phyloP scores from a whole-genome alignment of 169 alveolate genomes.

The Plasmodium reichenowi region DNA sequence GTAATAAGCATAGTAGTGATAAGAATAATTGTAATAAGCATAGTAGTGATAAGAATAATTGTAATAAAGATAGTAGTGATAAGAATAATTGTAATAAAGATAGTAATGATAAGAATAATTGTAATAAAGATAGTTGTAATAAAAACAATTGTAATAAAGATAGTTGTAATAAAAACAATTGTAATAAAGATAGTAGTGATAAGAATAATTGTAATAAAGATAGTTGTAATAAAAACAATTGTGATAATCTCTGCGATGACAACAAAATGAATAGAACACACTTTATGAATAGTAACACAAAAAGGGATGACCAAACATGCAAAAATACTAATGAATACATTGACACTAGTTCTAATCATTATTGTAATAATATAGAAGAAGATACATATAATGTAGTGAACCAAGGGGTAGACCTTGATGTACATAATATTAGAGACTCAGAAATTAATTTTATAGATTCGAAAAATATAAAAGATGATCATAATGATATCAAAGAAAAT shows the following conservation, averaged over 20 bases:
- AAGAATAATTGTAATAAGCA: neutral
- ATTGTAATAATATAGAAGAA: neutral
- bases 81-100: neutral
- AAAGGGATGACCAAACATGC: neutral
- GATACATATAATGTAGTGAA: neutral
- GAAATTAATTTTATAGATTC: neutral
- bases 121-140: too few species aligned
- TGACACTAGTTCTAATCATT: neutral
- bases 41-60: neutral
- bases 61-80: too few species aligned
- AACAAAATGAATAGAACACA: too few species aligned
- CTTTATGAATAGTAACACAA: too few species aligned
- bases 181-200: too few species aligned
- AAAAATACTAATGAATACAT: neutral
- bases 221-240: too few species aligned
- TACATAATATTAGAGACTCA: neutral
- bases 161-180: too few species aligned
- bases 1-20: neutral
- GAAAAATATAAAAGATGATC: neutral
- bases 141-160: too few species aligned
- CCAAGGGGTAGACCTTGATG: neutral
- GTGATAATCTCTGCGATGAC: too few species aligned
- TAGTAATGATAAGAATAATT: neutral
- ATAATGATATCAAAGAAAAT: neutral
- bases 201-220: too few species aligned